Evolutionary conservation across 371 early-diverging fungal genomes (phyloP).

Genomic region (Umbelopsis sp.): DNA sequence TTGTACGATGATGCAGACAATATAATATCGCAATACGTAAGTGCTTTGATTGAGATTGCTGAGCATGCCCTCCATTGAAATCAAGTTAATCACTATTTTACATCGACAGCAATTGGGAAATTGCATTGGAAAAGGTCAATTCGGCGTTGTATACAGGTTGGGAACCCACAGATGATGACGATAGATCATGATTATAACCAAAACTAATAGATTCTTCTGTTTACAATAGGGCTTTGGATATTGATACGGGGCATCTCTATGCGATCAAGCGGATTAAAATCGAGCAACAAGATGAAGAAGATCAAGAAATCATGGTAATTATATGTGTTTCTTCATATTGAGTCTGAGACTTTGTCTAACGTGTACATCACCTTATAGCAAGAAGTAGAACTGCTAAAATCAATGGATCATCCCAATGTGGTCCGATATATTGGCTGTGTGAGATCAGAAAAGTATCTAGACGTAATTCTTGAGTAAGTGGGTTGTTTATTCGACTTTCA

Average conservation of each 20-base stretch:
- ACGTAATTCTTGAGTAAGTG: constrained; percentile 75
- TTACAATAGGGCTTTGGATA: constrained; percentile 69
- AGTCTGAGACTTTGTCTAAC: not conserved
- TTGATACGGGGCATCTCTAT: constrained; percentile 84
- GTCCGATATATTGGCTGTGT: constrained; percentile 79
- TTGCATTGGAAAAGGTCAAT: constrained; percentile 92
- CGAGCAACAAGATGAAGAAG: constrained; percentile 50
- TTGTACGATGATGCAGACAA: constrained; percentile 45
- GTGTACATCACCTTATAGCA: constrained; percentile 21
- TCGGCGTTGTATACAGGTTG: constrained; percentile 80
- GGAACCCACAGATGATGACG: not conserved
- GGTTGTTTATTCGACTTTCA: no score
- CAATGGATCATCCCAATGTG: constrained; percentile 72
- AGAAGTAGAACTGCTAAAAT: constrained; percentile 65
- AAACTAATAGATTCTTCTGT: no score
- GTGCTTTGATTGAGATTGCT: not conserved
- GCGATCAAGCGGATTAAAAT: constrained; percentile 86
- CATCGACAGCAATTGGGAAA: constrained; percentile 74
- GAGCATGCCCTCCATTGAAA: no score
- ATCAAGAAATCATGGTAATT: constrained; percentile 63
- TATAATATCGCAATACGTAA: constrained; percentile 41
- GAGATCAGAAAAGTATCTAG: constrained; percentile 63
- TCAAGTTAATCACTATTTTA: not conserved
- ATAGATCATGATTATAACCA: not conserved
- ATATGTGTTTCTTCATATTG: not conserved